Conservation (phyloP, 2,329 filamentous ascomycete species). For the Hymenoscyphus scutula region DNA sequence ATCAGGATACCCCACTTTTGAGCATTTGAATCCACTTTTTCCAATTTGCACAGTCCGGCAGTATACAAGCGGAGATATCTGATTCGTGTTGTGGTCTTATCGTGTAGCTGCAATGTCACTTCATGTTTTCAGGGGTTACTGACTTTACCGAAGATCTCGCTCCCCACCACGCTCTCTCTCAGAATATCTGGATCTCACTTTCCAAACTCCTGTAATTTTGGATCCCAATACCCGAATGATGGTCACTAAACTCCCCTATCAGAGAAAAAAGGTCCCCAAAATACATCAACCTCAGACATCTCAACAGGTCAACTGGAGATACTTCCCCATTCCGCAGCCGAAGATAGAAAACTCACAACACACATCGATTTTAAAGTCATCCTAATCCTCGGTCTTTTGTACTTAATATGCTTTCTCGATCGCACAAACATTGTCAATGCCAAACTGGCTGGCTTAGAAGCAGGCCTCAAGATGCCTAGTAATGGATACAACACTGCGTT, state of each 20-base stretch:
- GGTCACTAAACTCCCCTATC: neutral
- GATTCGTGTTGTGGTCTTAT: neutral
- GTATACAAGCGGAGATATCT: neutral
- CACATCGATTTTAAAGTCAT: constrained; percentile 35
- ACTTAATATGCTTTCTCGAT: constrained; percentile 48
- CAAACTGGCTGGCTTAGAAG: constrained; percentile 16
- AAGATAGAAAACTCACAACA: constrained; percentile 13
- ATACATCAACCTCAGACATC: neutral
- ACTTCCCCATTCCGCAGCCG: constrained; percentile 1
- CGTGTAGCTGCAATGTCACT: neutral
- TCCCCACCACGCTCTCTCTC: neutral
- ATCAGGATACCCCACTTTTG: neutral
- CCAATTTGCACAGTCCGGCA: neutral
- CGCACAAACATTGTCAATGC: constrained; percentile 48
- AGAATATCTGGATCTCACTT: neutral
- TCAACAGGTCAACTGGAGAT: neutral
- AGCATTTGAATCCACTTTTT: neutral
- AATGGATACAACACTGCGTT: constrained; percentile 18
- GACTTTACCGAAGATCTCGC: neutral
- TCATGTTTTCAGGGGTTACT: neutral
- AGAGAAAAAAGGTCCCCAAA: neutral
- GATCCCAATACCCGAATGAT: neutral
- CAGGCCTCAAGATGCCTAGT: constrained; percentile 12
- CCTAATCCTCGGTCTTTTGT: constrained; percentile 56
- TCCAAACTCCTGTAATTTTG: neutral